A percentile compares a stretch with the other conserved stretches of the same genome.
These are phyloP conservation scores for Calophaca sinica DNA, from an alignment of 306 rosid genomes.

Conservation along the genomic window DNA sequence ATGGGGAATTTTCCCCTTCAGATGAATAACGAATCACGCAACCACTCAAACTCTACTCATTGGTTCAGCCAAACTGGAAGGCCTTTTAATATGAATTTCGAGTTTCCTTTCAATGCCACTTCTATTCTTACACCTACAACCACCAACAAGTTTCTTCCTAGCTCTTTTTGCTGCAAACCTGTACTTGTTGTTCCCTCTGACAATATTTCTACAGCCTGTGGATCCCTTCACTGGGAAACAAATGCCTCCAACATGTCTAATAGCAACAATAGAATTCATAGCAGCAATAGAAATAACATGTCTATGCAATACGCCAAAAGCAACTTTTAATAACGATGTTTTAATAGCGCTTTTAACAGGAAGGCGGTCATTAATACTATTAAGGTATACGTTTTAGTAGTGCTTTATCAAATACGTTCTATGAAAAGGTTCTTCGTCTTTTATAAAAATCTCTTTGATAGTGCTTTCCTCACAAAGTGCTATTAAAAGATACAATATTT, in stretches of 20 bases:
- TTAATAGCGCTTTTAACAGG: too few relatives aligned
- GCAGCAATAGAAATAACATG: too few relatives aligned
- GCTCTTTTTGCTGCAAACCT: conserved; percentile 51
- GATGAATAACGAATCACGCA: conserved; percentile 51
- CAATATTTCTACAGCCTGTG: conserved; percentile 42
- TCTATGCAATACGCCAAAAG: too few relatives aligned
- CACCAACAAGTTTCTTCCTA: conserved; percentile 46
- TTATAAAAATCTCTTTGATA: too few relatives aligned
- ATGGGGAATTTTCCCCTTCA: conserved; percentile 53
- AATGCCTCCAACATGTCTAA: too few relatives aligned
- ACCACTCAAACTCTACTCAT: conserved; percentile 48
- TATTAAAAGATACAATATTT: too few relatives aligned
- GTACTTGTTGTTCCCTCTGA: conserved; percentile 48
- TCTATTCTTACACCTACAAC: conserved; percentile 47
- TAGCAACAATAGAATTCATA: conserved; percentile 44
- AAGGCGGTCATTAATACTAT: too few relatives aligned
- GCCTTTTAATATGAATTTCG: conserved; percentile 54
- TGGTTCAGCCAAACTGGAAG: conserved; percentile 57
- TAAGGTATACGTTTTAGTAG: too few relatives aligned
- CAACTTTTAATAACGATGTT: too few relatives aligned
- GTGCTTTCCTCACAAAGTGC: too few relatives aligned
- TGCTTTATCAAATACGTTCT: too few relatives aligned
- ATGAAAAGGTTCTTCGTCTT: too few relatives aligned
- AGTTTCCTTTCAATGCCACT: conserved; percentile 49
- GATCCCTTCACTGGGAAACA: conserved; percentile 53